Base-by-base conservation (phyloP, 2,329 filamentous ascomycete genomes). In the Dichotomopilus funicola region DNA sequence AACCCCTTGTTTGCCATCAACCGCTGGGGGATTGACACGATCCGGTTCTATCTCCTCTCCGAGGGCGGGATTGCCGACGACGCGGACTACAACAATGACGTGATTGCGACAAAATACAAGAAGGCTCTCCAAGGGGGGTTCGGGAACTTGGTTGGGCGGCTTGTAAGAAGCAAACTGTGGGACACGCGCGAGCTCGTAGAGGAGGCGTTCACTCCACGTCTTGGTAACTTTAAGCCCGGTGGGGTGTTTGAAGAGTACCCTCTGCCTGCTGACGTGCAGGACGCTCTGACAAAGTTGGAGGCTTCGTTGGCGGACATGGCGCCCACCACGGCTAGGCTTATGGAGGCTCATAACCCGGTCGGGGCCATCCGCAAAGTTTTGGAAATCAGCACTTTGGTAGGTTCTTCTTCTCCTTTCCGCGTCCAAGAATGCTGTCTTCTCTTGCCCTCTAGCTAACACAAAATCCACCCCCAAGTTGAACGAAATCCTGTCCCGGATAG, bases 1-100 rank as follows among this genome's bases (percentile, higher is more conserved):
- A 94, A 96, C 66, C 94, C 94, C 0, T 91, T 95, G 67, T 90
- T 90, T 63, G 94, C 94, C 10, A 80, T 97, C 48, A 86, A 96
- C 60, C 82, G 91, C 6, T 99, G 91, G 72, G 91, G 90, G 2
- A 77, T 91, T 4, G 95, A 99, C 68, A 80, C 85, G 0, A 84
- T 99, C 78, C 86, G 94, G 8, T 97, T 88, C 72, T 99, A 92
- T 70, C 81, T 99, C 61, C 82, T 90, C 60, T 82, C 87, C 59
- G 86, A 91, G 59, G 91, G 90, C 43, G 88, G 85, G 27, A 82
- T 96, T 37, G 74, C 74, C 11, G 77, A 88, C 55, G 94, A 99
- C 67, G 81, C 89, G 35, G 85, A 91, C 68, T 99, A 97, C 67
- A 86, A 86, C 59, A 99, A 97, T 68, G 72, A 78, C 11, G 78